Evolutionary conservation across 2,329 filamentous ascomycete genomes (phyloP), one percentile per base, ranked within the genome.

Genomic region (Tolypocladium tundrense): DNA sequence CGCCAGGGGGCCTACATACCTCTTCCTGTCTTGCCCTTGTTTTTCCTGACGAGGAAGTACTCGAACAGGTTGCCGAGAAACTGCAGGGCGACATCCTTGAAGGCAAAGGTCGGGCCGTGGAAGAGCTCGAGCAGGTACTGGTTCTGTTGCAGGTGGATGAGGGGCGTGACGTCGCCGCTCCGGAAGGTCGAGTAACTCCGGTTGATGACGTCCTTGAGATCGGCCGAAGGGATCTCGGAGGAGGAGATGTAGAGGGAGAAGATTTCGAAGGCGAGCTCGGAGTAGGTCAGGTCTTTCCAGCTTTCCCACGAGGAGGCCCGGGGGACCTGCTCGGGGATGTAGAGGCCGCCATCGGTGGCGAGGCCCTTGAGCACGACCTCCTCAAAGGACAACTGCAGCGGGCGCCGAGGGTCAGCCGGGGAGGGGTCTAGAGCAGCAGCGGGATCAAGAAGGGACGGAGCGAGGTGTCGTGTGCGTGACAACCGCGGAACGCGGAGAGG

Each of bases 41-140:
- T 94, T 72, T 83, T 85, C 64, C 89, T 79, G 6, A 87, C 81
- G 14, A 94, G 78, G 72, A 94, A 93, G 72, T 93, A 94, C 73
- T 95, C 90, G 64, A 95, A 97, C 2, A 99, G 79, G 68, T 99
- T 97, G n/a, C 94, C 94, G 2, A 99, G 77, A 69, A 97, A 94
- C 67, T 97, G 93, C 61, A 97, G 78, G 19, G 92, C 92, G n/a
- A 92, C 89, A 73, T 97, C 93, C 75, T 97, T 96, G 79, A 97
- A 97, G 2, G 93, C 88, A 70, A 91, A 97, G 0, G 88, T 97
- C 6, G 92, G 94, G 1, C 94, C 94, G 71, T 97, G 93, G 80
- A 97, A 99, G 50, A 99, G 82, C 74, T 99, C 94, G 40, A 99
- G 83, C 58, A 97, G 79, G 70, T 96, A 86, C 48, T 97, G 78